Conservation (phyloP, 345 rosid genomes). For the Brassica carinata region DNA sequence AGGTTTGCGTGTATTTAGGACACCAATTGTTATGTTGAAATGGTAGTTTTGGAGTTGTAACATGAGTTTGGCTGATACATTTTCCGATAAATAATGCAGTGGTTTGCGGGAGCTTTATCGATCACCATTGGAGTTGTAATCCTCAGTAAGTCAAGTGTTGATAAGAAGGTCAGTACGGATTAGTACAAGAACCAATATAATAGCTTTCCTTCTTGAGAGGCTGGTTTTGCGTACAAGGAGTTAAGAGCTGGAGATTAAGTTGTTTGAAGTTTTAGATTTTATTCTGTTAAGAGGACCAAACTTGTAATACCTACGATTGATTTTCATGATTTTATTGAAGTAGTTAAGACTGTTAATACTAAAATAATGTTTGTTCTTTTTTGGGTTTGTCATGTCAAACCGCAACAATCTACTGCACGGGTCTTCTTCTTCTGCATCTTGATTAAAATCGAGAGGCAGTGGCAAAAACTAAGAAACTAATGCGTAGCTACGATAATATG, state of each 20-base stretch:
- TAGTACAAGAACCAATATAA: constrained; percentile 20
- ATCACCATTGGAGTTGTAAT: constrained; percentile 57
- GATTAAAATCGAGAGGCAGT: too few relatives aligned
- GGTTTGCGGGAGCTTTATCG: constrained; percentile 67
- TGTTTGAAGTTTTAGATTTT: neutral
- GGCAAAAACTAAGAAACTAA: too few relatives aligned
- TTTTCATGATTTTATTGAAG: neutral
- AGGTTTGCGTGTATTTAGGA: neutral
- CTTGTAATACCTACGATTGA: neutral
- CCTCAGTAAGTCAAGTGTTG: constrained; percentile 74
- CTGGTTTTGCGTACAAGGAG: neutral
- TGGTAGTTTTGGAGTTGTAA: neutral
- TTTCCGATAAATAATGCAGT: constrained; percentile 43
- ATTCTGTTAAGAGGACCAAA: neutral
- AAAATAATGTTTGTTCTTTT: neutral
- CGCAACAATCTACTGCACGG: too few relatives aligned
- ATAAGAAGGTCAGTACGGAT: constrained; percentile 53
- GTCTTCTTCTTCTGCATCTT: too few relatives aligned
- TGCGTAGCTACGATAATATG: too few relatives aligned
- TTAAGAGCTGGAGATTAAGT: neutral
- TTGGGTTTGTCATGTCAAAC: neutral
- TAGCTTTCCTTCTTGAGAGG: neutral
- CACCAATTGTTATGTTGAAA: neutral
- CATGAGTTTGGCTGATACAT: constrained; percentile 16
- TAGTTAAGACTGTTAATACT: neutral